Evolutionary conservation across 2,329 filamentous ascomycete genomes (phyloP).

Genomic region (Cercospora sp.): DNA sequence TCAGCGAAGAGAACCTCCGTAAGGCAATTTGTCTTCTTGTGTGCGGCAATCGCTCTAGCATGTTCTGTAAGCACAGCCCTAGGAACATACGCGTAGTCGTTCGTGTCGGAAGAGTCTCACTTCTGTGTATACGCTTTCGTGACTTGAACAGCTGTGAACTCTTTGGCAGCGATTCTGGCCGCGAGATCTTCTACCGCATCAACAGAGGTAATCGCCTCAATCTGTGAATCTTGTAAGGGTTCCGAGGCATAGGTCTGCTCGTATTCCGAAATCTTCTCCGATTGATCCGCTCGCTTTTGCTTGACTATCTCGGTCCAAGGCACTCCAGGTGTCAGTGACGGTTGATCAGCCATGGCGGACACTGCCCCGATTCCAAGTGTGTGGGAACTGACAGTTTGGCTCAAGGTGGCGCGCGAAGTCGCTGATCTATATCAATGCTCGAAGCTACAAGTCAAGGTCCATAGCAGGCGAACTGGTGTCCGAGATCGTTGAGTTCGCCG

Average conservation of each 20-base stretch:
- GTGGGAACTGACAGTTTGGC: not conserved
- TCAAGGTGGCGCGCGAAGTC: not conserved
- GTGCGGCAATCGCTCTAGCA: slow-evolving; percentile 21
- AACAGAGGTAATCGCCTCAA: slow-evolving; percentile 10
- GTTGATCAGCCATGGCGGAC: not conserved
- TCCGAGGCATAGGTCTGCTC: not conserved
- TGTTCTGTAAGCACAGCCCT: not conserved
- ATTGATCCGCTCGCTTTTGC: not conserved
- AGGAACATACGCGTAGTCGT: not conserved
- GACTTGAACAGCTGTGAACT: slow-evolving; percentile 19
- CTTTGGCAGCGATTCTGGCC: slow-evolving; percentile 3
- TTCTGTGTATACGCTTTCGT: slow-evolving; percentile 21
- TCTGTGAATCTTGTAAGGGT: not conserved
- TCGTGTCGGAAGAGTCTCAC: slow-evolving; percentile 10
- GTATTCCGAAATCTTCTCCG: not conserved
- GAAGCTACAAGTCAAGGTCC: not conserved
- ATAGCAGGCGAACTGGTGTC: not conserved
- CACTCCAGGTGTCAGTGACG: not conserved
- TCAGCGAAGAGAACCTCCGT: slow-evolving; percentile 59
- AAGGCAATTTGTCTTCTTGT: slow-evolving; percentile 55
- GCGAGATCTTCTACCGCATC: slow-evolving; percentile 15
- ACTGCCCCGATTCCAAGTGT: not conserved
- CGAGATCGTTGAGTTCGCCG: not conserved
- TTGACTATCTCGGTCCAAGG: not conserved
- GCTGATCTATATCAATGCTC: not conserved